These are phyloP conservation scores for Penicillium sp. DNA, from an alignment of 2,329 filamentous ascomycete species.

Conservation along the genomic window DNA sequence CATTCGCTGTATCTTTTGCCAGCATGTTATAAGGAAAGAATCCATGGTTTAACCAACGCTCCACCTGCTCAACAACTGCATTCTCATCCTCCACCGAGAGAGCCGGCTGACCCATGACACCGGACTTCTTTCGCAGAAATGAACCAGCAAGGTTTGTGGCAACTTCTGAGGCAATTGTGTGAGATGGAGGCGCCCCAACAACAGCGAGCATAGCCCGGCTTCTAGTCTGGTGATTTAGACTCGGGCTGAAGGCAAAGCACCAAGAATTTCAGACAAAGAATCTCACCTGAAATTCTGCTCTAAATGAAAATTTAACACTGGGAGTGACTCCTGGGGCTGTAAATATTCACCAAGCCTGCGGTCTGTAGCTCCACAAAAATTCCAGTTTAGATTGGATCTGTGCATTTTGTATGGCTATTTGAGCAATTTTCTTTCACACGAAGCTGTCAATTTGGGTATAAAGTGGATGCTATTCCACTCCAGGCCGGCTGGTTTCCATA, in stretches of 20 bases:
- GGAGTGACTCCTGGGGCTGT: no score
- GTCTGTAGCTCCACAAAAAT: neutral
- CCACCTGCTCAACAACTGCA: neutral
- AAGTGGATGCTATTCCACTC: neutral
- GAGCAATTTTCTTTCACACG: neutral
- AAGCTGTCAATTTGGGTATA: neutral
- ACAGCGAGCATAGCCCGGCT: neutral
- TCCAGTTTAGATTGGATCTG: neutral
- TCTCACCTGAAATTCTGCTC: neutral
- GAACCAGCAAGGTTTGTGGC: neutral
- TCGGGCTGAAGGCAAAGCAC: neutral
- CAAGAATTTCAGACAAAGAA: neutral
- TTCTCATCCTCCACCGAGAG: neutral
- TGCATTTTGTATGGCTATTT: neutral
- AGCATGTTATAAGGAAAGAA: neutral
- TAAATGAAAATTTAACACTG: neutral
- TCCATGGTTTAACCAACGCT: neutral
- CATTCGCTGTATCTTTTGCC: constrained; percentile 1
- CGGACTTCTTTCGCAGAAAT: neutral
- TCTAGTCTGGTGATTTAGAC: neutral
- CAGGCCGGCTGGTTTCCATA: neutral
- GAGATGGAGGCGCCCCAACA: neutral
- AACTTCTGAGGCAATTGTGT: neutral
- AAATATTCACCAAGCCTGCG: neutral
- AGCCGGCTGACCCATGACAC: neutral